phyloP scores from a whole-genome alignment of 2,329 filamentous ascomycete genomes.

The Cytospora piceicola region DNA sequence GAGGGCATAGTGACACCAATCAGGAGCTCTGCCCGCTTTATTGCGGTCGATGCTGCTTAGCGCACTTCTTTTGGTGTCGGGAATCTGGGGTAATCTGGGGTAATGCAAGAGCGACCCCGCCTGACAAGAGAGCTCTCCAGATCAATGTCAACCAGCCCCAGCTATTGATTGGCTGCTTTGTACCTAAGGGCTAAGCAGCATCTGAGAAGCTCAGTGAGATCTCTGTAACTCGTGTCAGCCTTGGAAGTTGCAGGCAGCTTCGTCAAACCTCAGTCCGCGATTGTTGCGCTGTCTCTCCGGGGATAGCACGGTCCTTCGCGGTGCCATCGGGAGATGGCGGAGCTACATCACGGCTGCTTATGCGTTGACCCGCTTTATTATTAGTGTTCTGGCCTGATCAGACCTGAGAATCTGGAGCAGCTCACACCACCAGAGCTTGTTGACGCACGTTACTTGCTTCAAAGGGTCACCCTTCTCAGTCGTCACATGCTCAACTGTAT shows the following conservation, averaged over 20 bases:
- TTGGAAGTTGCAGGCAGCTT: neutral
- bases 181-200: neutral
- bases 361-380: slow-evolving; percentile 25
- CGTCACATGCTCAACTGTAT: neutral
- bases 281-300: neutral
- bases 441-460: neutral
- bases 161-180: slow-evolving; percentile 16
- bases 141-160: neutral
- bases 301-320: neutral
- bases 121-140: slow-evolving; percentile 2
- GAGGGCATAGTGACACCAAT: slow-evolving; percentile 5
- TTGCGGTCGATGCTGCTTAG: neutral
- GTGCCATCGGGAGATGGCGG: slow-evolving; percentile 18
- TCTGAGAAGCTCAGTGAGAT: neutral
- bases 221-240: slow-evolving; percentile 2
- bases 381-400: slow-evolving; percentile 27
- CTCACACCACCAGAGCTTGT: slow-evolving; percentile 16
- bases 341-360: slow-evolving; percentile 24
- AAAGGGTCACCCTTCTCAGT: neutral
- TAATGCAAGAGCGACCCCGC: slow-evolving; percentile 22
- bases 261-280: neutral
- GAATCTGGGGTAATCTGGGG: slow-evolving; percentile 31
- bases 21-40: slow-evolving; percentile 15
- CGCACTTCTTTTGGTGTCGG: slow-evolving; percentile 1
- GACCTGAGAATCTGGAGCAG: slow-evolving; percentile 17